Evolutionary conservation across 1,139 yeast species (phyloP).

Genomic region (Geotrichum armillariae): DNA sequence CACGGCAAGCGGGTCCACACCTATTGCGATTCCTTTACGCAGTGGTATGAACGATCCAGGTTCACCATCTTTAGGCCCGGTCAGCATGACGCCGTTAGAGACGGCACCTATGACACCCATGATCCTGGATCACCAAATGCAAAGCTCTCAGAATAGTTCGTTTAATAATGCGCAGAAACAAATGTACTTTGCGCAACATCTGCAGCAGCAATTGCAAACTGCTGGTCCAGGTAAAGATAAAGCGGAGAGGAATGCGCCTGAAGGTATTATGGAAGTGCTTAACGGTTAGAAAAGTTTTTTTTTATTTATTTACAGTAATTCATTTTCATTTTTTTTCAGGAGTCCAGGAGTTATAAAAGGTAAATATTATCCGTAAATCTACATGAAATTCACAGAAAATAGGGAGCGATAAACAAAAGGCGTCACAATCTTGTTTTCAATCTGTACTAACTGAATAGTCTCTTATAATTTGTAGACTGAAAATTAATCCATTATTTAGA

Average conservation of each 20-base stretch:
- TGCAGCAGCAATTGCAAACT: slow-evolving; percentile 8
- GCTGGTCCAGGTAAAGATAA: background rate
- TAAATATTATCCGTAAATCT: no score
- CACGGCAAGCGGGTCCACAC: slow-evolving; percentile 8
- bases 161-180: slow-evolving; percentile 3
- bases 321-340: slow-evolving; percentile 1
- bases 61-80: slow-evolving; percentile 21
- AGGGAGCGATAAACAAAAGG: no score
- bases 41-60: slow-evolving; percentile 13
- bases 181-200: slow-evolving; percentile 1
- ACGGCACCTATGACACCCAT: slow-evolving; percentile 24
- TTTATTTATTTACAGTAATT: background rate
- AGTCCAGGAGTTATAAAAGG: no score
- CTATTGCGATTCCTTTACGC: slow-evolving; percentile 13
- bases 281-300: background rate
- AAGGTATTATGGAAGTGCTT: slow-evolving; percentile 11
- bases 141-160: slow-evolving; percentile 4
- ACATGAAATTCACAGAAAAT: no score
- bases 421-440: no score
- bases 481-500: no score
- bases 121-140: slow-evolving; percentile 19
- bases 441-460: no score
- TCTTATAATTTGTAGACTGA: no score
- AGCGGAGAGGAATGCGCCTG: slow-evolving; percentile 3
- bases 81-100: slow-evolving; percentile 20